These are phyloP conservation scores for Coniochaeta sp. DNA, from an alignment of 2,329 filamentous ascomycete genomes.

Conservation along the genomic window DNA sequence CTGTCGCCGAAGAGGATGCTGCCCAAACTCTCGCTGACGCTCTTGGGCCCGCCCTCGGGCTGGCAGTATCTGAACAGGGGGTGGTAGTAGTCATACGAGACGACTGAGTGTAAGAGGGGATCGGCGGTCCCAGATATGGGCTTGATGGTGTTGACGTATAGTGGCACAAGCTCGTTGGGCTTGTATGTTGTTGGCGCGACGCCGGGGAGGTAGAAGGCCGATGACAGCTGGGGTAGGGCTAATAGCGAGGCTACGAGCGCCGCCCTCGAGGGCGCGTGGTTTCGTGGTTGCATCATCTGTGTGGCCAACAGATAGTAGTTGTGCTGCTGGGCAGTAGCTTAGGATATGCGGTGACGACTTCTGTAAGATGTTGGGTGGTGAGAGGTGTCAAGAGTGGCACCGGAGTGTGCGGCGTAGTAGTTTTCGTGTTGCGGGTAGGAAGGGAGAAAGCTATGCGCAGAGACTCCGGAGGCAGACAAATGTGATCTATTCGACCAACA, in stretches of 20 bases:
- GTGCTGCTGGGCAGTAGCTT: too few relatives aligned
- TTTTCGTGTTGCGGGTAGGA: too few relatives aligned
- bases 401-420: too few relatives aligned
- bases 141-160: slow-evolving; percentile 89
- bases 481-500: too few relatives aligned
- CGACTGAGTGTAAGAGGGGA: slow-evolving; percentile 79
- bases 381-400: too few relatives aligned
- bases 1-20: slow-evolving; percentile 97
- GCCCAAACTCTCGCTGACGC: slow-evolving; percentile 82
- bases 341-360: too few relatives aligned
- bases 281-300: slow-evolving; percentile 42
- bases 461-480: too few relatives aligned
- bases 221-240: slow-evolving; percentile 44
- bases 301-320: too few relatives aligned
- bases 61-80: slow-evolving; percentile 81
- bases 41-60: slow-evolving; percentile 67
- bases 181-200: slow-evolving; percentile 92
- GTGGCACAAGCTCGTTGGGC: slow-evolving; percentile 68
- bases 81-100: slow-evolving; percentile 96
- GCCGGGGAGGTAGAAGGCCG: slow-evolving; percentile 92
- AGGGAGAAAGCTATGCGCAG: too few relatives aligned
- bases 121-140: slow-evolving; percentile 73
- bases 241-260: slow-evolving; percentile 44
- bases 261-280: slow-evolving; percentile 35
- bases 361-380: too few relatives aligned